Conservation (phyloP, 805 yeast genomes). For the Pichia ethanolica region DNA sequence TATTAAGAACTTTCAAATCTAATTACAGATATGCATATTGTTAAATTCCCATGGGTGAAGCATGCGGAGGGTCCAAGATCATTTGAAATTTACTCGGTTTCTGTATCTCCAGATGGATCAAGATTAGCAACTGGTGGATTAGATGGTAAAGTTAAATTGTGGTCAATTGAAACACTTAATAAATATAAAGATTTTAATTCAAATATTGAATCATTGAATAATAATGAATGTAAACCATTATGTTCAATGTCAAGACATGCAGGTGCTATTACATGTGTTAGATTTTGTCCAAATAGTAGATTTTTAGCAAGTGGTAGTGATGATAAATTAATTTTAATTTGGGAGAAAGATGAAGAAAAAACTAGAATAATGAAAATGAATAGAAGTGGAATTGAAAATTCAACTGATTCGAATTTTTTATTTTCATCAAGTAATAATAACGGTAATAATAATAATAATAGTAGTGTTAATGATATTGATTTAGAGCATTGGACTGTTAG, state of each 20-base stretch:
- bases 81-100: slow-evolving; percentile 79
- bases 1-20: slow-evolving; percentile 15
- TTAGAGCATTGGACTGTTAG: slow-evolving; percentile 92
- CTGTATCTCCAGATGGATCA: slow-evolving; percentile 73
- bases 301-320: slow-evolving; percentile 94
- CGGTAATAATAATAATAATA: neutral
- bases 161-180: slow-evolving; percentile 60
- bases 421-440: no score
- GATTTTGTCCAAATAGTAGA: slow-evolving; percentile 87
- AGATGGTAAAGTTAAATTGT: slow-evolving; percentile 85
- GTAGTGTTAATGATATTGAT: slow-evolving; percentile 61
- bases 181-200: slow-evolving; percentile 28
- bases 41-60: slow-evolving; percentile 66
- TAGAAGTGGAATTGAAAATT: slow-evolving; percentile 10
- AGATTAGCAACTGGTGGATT: slow-evolving; percentile 90
- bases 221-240: slow-evolving; percentile 45
- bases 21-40: slow-evolving; percentile 39
- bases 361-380: slow-evolving; percentile 33
- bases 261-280: slow-evolving; percentile 91
- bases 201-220: slow-evolving; percentile 18
- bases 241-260: slow-evolving; percentile 93
- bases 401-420: neutral
- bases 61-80: slow-evolving; percentile 73
- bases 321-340: slow-evolving; percentile 81
- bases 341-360: slow-evolving; percentile 81